Conservation (phyloP, 139 green algal genomes). For the Yamagishiella unicocca region DNA sequence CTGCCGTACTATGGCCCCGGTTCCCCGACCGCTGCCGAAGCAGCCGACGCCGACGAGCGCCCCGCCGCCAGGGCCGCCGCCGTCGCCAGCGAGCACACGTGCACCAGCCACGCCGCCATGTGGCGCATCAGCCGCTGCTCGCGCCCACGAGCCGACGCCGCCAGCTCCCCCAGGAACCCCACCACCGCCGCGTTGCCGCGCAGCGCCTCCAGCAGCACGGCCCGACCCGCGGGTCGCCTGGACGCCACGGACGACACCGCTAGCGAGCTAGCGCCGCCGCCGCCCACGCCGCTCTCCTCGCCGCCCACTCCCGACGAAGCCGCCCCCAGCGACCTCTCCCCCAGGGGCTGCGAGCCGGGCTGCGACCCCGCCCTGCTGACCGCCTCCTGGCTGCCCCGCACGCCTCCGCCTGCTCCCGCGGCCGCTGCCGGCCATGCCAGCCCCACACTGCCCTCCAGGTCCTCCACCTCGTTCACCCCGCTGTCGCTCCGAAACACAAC, state of each 20-base stretch:
- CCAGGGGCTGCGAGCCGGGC: background rate
- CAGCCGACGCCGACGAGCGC: too few relatives aligned
- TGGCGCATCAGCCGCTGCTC: conserved; percentile 25
- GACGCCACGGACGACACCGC: background rate
- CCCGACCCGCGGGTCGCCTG: background rate
- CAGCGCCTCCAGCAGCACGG: conserved; percentile 22
- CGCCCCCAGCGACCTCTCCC: background rate
- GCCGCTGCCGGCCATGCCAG: background rate
- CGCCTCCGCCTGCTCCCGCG: too few relatives aligned
- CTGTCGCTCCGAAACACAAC: conserved; percentile 34
- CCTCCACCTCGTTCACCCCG: background rate
- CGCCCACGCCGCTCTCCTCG: background rate
- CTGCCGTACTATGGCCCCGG: too few relatives aligned
- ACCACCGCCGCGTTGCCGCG: background rate
- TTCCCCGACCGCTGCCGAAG: too few relatives aligned
- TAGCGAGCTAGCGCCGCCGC: background rate
- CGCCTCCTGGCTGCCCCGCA: background rate
- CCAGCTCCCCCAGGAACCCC: background rate
- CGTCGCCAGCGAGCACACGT: background rate
- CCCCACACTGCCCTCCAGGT: background rate
- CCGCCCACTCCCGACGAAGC: background rate
- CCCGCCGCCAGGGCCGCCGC: too few relatives aligned
- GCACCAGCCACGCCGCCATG: conserved; percentile 36
- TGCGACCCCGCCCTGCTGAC: background rate
- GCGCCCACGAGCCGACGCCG: background rate